Evolutionary conservation across 805 yeast genomes (phyloP).

Genomic region (Kurtzmaniella cleridarum): DNA sequence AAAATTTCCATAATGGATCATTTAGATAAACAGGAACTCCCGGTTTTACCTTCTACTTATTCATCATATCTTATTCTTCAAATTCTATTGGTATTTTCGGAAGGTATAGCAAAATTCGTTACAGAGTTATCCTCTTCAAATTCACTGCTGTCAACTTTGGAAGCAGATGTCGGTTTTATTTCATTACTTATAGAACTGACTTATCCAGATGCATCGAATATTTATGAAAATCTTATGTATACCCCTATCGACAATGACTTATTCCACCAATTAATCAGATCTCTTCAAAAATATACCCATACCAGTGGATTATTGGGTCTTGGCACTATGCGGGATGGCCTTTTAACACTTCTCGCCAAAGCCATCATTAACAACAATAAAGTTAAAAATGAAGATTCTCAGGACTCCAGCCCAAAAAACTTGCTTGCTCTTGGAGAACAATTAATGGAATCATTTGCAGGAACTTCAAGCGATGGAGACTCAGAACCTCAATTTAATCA

Average conservation of each 20-base stretch:
- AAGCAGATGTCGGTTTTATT: slow-evolving; percentile 30
- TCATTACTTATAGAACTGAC: slow-evolving; percentile 25
- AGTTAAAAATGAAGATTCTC: slow-evolving; percentile 11
- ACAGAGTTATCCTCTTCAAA: slow-evolving; percentile 30
- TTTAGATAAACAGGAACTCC: slow-evolving; percentile 76
- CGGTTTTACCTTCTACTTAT: slow-evolving; percentile 54
- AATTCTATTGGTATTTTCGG: slow-evolving; percentile 52
- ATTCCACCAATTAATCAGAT: slow-evolving; percentile 62
- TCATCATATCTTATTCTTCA: slow-evolving; percentile 48
- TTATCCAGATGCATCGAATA: slow-evolving; percentile 19
- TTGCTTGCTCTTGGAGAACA: slow-evolving; percentile 44
- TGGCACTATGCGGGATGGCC: slow-evolving; percentile 49
- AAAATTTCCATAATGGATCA: slow-evolving; percentile 63
- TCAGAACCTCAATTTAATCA: slow-evolving; percentile 38
- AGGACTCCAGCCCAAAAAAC: background rate
- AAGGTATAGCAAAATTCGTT: slow-evolving; percentile 59
- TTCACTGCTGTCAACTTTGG: slow-evolving; percentile 18
- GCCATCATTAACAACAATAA: slow-evolving; percentile 35
- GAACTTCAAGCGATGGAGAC: slow-evolving; percentile 6
- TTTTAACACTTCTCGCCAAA: slow-evolving; percentile 10
- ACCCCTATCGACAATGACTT: slow-evolving; percentile 66
- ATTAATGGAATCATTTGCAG: slow-evolving; percentile 42
- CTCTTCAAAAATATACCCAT: slow-evolving; percentile 78
- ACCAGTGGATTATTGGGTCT: slow-evolving; percentile 73
- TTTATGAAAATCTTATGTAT: slow-evolving; percentile 44